Conservation (phyloP, 2,329 filamentous ascomycete genomes). For the Cercospora sp. region DNA sequence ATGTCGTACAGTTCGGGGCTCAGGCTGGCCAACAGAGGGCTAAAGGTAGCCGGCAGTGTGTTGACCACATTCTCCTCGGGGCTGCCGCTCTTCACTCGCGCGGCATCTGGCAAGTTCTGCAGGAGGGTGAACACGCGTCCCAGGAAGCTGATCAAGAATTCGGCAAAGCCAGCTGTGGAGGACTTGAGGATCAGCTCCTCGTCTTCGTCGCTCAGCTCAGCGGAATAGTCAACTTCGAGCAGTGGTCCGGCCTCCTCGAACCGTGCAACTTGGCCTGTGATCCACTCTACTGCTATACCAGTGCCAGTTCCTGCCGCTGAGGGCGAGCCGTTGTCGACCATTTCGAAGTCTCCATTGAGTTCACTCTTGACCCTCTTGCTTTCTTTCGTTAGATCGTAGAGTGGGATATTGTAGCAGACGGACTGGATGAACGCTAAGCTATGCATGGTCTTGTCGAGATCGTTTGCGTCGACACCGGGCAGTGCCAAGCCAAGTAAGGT, state of each 20-base stretch:
- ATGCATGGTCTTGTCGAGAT: slow-evolving; percentile 93
- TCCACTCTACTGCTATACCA: slow-evolving; percentile 81
- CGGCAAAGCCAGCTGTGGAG: slow-evolving; percentile 88
- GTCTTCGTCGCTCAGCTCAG: slow-evolving; percentile 78
- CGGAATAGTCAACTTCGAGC: slow-evolving; percentile 80
- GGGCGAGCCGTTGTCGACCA: slow-evolving; percentile 32
- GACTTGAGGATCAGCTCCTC: slow-evolving; percentile 87
- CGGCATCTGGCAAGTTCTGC: slow-evolving; percentile 90
- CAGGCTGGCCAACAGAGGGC: slow-evolving; percentile 83
- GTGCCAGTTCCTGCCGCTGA: slow-evolving; percentile 41
- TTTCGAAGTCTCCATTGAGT: slow-evolving; percentile 36
- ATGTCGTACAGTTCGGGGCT: slow-evolving; percentile 93
- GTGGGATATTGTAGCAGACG: slow-evolving; percentile 93
- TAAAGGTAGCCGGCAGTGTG: slow-evolving; percentile 85
- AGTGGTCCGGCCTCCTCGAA: slow-evolving; percentile 87
- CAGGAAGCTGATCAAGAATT: slow-evolving; percentile 87
- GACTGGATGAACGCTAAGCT: slow-evolving; percentile 94
- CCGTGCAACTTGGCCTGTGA: slow-evolving; percentile 88
- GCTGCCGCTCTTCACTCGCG: slow-evolving; percentile 81
- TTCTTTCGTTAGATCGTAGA: slow-evolving; percentile 73
- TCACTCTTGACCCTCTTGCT: slow-evolving; percentile 43
- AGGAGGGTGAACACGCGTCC: slow-evolving; percentile 93
- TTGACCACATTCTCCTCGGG: slow-evolving; percentile 98
- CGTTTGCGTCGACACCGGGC: slow-evolving; percentile 96
- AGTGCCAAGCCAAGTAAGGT: slow-evolving; percentile 88